Percentiles rank a stretch among this genome's conserved stretches.
phyloP scores from a whole-genome alignment of 371 early-diverging fungal genomes.

The Mucor piriformis region DNA sequence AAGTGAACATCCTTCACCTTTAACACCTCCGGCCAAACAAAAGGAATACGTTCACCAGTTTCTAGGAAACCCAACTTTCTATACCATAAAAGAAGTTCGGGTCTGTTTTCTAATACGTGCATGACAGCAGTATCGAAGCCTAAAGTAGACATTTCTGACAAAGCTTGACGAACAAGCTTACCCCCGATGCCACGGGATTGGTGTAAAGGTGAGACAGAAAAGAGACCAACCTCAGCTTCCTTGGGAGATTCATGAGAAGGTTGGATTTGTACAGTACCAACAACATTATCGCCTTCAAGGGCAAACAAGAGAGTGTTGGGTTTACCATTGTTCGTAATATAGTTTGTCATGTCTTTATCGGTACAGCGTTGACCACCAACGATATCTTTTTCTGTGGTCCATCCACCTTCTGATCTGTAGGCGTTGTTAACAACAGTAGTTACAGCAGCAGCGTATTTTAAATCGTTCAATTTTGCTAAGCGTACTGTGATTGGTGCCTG shows the following conservation, averaged over 20 bases:
- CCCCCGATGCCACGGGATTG: conserved; percentile 63
- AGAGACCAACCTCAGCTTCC: conserved; percentile 49
- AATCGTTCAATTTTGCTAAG: conserved; percentile 9
- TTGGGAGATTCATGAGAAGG: conserved; percentile 5
- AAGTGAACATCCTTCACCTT: conserved; percentile 30
- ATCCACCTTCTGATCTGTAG: conserved; percentile 37
- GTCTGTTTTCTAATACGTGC: conserved; percentile 54
- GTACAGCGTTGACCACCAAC: conserved; percentile 39
- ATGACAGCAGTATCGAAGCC: conserved; percentile 42
- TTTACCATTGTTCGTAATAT: conserved; percentile 25
- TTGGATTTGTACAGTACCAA: conserved; percentile 49
- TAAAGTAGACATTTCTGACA: conserved; percentile 38
- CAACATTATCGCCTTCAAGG: conserved; percentile 27
- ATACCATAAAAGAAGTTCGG: conserved; percentile 58
- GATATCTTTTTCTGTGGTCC: conserved; percentile 46
- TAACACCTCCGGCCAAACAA: conserved; percentile 42
- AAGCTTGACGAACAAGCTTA: conserved; percentile 48
- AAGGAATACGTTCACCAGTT: conserved; percentile 52
- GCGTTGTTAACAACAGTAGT: conserved; percentile 21
- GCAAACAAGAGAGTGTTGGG: conserved; percentile 39
- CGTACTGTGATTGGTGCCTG: conserved; percentile 20
- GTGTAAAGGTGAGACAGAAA: conserved; percentile 51
- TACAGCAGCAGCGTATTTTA: conserved; percentile 5
- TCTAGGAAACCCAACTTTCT: conserved; percentile 53
- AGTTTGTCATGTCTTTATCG: conserved; percentile 26